phyloP scores from a whole-genome alignment of 208 protist genomes.

The Trypanosoma theileri region DNA sequence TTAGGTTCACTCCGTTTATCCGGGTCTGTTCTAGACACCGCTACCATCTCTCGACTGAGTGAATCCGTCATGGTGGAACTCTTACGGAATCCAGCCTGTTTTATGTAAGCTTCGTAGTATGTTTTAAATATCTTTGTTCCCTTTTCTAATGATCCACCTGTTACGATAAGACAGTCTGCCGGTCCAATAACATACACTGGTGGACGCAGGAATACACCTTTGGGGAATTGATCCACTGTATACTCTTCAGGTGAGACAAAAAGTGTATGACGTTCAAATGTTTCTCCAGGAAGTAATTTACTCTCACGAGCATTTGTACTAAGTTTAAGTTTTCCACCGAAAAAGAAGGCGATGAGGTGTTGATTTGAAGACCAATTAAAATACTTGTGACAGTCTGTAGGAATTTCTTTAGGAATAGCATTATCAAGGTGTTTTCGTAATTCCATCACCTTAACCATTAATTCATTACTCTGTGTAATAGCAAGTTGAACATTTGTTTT shows the following conservation, averaged over 20 bases:
- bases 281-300: conserved; percentile 71
- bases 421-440: conserved; percentile 65
- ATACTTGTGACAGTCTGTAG: conserved; percentile 81
- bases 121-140: conserved; percentile 84
- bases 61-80: conserved; percentile 81
- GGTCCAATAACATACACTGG: conserved; percentile 79
- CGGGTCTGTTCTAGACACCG: conserved; percentile 54
- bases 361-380: conserved; percentile 93
- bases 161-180: conserved; percentile 83
- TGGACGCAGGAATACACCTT: conserved; percentile 86
- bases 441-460: conserved; percentile 69
- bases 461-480: conserved; percentile 71
- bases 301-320: conserved; percentile 85
- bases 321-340: conserved; percentile 88
- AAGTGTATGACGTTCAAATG: conserved; percentile 81
- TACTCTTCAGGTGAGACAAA: conserved; percentile 49
- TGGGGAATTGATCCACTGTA: conserved; percentile 47
- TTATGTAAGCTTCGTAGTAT: conserved; percentile 87
- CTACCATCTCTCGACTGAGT: conserved; percentile 59
- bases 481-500: conserved; percentile 89
- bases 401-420: conserved; percentile 80
- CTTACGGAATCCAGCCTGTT: conserved; percentile 81
- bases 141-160: conserved; percentile 68
- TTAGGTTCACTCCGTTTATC: conserved; percentile 61
- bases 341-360: conserved; percentile 88